Evolutionary conservation across 441 rosid species (phyloP).

Genomic region (Capsella rubella): DNA sequence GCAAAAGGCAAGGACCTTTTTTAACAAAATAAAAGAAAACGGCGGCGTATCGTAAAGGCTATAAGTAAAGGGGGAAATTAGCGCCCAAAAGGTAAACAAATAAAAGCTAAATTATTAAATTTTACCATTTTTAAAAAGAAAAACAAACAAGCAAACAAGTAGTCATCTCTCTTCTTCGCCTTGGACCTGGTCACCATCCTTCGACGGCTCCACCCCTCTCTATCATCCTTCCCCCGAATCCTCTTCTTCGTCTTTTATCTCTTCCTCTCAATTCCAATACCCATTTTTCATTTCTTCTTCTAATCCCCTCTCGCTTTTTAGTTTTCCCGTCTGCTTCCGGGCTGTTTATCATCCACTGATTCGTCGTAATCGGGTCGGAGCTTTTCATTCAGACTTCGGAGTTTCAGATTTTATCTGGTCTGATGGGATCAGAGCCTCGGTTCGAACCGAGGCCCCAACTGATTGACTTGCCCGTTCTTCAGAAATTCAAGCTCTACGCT

Average conservation of each 20-base stretch:
- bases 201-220: slow-evolving; percentile 43
- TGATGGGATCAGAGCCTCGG: slow-evolving; percentile 56
- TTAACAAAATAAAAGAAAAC: neutral
- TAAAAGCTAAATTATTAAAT: neutral
- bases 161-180: neutral
- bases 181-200: slow-evolving; percentile 35
- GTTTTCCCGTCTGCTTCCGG: neutral
- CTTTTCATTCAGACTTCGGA: slow-evolving; percentile 26
- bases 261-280: neutral
- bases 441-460: slow-evolving; percentile 41
- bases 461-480: slow-evolving; percentile 53
- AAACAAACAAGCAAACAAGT: too few relatives aligned
- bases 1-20: slow-evolving; percentile 1
- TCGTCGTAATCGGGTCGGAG: slow-evolving; percentile 27
- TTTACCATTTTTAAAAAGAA: too few relatives aligned
- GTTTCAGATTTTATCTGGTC: slow-evolving; percentile 45
- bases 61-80: slow-evolving; percentile 27
- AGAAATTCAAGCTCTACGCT: slow-evolving; percentile 69
- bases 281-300: neutral
- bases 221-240: neutral
- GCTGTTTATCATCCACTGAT: neutral
- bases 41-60: neutral
- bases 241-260: slow-evolving; percentile 14
- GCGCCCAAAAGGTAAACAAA: slow-evolving; percentile 42
- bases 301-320: neutral